Conservation (phyloP, 768 basidiomycete species). For the Pisolithus tinctorius region DNA sequence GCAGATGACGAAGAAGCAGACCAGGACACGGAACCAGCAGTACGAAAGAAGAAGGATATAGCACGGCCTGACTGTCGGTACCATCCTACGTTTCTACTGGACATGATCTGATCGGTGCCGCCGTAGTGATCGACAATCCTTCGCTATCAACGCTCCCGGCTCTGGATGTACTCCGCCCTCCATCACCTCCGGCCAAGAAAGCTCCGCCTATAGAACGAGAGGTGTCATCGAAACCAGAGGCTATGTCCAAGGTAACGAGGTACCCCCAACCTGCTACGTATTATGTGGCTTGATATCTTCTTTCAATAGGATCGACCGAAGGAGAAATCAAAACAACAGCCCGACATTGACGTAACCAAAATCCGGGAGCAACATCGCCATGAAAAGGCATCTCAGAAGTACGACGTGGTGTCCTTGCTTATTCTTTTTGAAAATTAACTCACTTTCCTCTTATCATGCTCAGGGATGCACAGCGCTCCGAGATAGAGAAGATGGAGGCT, state of each 20-base stretch:
- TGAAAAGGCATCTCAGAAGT: conserved; percentile 64
- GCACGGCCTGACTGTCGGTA: conserved; percentile 76
- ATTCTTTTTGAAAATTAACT: background rate
- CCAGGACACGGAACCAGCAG: conserved; percentile 47
- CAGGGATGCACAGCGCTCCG: conserved; percentile 60
- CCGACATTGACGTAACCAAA: conserved; percentile 47
- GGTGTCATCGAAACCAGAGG: background rate
- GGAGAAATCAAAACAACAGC: conserved; percentile 9
- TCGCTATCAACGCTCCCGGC: conserved; percentile 3
- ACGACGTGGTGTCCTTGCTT: conserved; percentile 10
- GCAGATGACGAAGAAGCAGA: conserved; percentile 57
- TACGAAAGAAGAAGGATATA: conserved; percentile 74
- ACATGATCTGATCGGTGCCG: background rate
- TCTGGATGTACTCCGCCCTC: conserved; percentile 5
- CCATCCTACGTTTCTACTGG: background rate
- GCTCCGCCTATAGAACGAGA: conserved; percentile 2
- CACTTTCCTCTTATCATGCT: background rate
- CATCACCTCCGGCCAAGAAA: conserved; percentile 1
- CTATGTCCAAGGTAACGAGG: conserved; percentile 12
- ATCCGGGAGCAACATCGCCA: conserved; percentile 73
- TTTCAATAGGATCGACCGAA: conserved; percentile 10
- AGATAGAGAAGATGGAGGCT: conserved; percentile 84
- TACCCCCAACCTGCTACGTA: background rate
- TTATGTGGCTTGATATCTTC: background rate
- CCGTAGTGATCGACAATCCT: conserved; percentile 19